phyloP scores from a whole-genome alignment of 192 early-diverging fungal species.

The Nowakowskiella sp. region DNA sequence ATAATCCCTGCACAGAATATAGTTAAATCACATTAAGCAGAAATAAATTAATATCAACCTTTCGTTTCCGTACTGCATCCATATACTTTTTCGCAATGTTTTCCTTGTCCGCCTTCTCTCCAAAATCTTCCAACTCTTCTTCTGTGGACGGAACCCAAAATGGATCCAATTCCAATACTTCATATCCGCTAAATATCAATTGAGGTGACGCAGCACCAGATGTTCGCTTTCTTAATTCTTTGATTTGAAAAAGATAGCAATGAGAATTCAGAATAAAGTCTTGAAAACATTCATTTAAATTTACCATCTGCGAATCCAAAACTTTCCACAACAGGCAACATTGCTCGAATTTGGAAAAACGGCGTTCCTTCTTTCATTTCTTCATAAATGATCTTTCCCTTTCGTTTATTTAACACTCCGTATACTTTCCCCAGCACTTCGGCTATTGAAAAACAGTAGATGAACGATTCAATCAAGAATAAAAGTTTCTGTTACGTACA shows the following conservation, averaged over 20 bases:
- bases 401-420: constrained; percentile 80
- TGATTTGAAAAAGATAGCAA: no score
- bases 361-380: constrained; percentile 98
- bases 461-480: not conserved
- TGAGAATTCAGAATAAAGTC: not conserved
- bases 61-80: constrained; percentile 88
- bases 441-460: constrained; percentile 25
- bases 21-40: not conserved
- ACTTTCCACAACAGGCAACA: constrained; percentile 90
- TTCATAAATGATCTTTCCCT: constrained; percentile 88
- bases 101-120: constrained; percentile 94
- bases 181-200: constrained; percentile 89
- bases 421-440: constrained; percentile 95
- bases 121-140: constrained; percentile 95
- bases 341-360: constrained; percentile 81
- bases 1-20: constrained; percentile 54
- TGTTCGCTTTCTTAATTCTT: constrained; percentile 90
- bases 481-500: constrained; percentile 30
- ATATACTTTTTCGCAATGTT: constrained; percentile 95
- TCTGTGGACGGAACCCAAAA: constrained; percentile 98
- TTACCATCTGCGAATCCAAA: constrained; percentile 97
- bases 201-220: constrained; percentile 93
- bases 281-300: not conserved
- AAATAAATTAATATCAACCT: constrained; percentile 33
- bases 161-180: constrained; percentile 85